Evolutionary conservation across 2,329 filamentous ascomycete species (phyloP).

Genomic region (Knoxdaviesia proteae): DNA sequence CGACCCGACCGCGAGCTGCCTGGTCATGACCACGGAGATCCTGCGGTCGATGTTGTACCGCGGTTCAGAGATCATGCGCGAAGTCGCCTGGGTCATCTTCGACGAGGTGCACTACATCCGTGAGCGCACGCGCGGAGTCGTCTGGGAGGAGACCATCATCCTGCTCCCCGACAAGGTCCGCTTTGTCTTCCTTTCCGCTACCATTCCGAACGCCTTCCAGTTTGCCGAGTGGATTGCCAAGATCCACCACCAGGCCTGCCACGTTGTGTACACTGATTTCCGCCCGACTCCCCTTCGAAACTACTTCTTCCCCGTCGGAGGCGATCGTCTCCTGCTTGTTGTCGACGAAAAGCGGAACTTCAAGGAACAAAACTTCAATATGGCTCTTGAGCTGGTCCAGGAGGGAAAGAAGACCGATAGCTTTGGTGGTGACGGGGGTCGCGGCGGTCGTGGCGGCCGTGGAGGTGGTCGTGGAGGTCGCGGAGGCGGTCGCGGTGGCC

Average conservation of each 20-base stretch:
- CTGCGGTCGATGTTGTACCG: slow-evolving; percentile 94
- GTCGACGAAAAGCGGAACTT: slow-evolving; percentile 96
- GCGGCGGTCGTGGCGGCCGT: slow-evolving; percentile 57
- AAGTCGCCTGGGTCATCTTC: slow-evolving; percentile 96
- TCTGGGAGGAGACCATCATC: slow-evolving; percentile 99
- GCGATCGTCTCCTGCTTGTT: slow-evolving; percentile 79
- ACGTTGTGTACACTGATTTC: slow-evolving; percentile 98
- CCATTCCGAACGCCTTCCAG: slow-evolving; percentile 96
- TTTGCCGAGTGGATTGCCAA: slow-evolving; percentile 99
- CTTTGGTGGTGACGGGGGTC: slow-evolving; percentile 54
- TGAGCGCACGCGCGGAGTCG: slow-evolving; percentile 82
- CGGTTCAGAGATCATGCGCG: slow-evolving; percentile 97
- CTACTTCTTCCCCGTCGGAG: slow-evolving; percentile 89
- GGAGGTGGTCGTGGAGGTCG: slow-evolving; percentile 60
- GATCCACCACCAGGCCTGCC: slow-evolving; percentile 90
- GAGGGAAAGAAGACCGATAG: slow-evolving; percentile 53
- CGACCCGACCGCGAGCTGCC: slow-evolving; percentile 90
- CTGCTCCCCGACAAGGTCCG: slow-evolving; percentile 93
- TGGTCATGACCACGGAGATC: slow-evolving; percentile 99
- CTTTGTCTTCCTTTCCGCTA: slow-evolving; percentile 95
- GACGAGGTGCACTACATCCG: slow-evolving; percentile 98
- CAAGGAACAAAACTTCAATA: slow-evolving; percentile 92
- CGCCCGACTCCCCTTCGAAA: slow-evolving; percentile 89
- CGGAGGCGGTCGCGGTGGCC: slow-evolving; percentile 78
- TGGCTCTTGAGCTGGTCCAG: slow-evolving; percentile 78